Percentiles rank a stretch among this genome's conserved stretches.
phyloP scores from a whole-genome alignment of 2,329 filamentous ascomycete species.

The Diaporthe eres region DNA sequence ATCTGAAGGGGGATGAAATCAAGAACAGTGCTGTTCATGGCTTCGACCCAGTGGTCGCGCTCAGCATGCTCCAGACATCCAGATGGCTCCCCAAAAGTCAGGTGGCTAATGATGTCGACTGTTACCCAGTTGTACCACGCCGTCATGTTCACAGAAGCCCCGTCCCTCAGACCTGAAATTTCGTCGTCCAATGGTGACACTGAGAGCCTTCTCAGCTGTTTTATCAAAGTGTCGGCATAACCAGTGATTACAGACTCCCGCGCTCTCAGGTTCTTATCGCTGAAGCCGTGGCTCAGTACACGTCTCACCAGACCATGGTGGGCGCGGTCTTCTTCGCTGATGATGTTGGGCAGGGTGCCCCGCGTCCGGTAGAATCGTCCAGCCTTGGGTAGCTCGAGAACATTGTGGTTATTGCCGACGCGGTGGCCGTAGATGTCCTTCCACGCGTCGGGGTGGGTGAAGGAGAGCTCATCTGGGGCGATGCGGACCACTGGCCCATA shows the following conservation, averaged over 20 bases:
- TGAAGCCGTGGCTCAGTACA: conserved; percentile 44
- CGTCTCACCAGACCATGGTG: conserved; percentile 42
- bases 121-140: conserved; percentile 45
- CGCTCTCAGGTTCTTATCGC: conserved; percentile 40
- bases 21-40: conserved; percentile 41
- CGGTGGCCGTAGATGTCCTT: conserved; percentile 49
- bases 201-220: conserved; percentile 34
- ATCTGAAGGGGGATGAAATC: conserved; percentile 34
- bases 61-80: conserved; percentile 44
- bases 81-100: conserved; percentile 46
- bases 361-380: conserved; percentile 37
- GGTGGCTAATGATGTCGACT: conserved; percentile 47
- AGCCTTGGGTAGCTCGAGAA: conserved; percentile 42
- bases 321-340: conserved; percentile 35
- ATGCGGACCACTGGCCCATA: conserved; percentile 60
- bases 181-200: neutral
- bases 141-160: conserved; percentile 42
- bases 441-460: conserved; percentile 53
- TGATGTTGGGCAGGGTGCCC: conserved; percentile 39
- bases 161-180: neutral
- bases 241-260: conserved; percentile 42
- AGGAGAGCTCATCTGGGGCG: conserved; percentile 58
- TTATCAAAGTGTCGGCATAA: conserved; percentile 42
- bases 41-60: conserved; percentile 44
- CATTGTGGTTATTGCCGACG: conserved; percentile 25